Conservation (phyloP, 2,329 filamentous ascomycete species). For the Fusarium sp. region DNA sequence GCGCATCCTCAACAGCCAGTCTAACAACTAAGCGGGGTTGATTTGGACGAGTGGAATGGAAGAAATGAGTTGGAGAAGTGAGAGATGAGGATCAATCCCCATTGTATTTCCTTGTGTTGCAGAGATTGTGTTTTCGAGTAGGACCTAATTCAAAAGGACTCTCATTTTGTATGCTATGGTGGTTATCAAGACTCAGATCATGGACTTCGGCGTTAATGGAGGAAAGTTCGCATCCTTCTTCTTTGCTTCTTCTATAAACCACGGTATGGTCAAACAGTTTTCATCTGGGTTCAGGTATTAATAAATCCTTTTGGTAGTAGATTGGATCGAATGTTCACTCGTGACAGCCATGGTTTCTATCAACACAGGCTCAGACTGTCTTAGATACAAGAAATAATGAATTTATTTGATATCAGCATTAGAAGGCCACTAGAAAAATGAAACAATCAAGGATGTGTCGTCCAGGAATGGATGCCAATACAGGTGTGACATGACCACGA, state of each 20-base stretch:
- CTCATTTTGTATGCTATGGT: conserved; percentile 12
- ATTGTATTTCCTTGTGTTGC: not conserved
- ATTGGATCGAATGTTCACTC: not conserved
- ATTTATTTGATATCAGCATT: conserved; percentile 74
- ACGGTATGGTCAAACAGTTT: not conserved
- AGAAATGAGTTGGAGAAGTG: not conserved
- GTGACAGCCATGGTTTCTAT: not conserved
- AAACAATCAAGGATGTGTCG: conserved; percentile 54
- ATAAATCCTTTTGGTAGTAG: not conserved
- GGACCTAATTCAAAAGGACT: conserved; percentile 10
- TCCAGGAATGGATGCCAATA: conserved; percentile 51
- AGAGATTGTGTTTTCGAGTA: conserved; percentile 17
- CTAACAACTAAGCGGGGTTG: conserved; percentile 78
- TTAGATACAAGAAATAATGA: conserved; percentile 52
- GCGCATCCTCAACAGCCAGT: conserved; percentile 95
- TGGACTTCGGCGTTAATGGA: conserved; percentile 22
- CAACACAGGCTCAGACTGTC: not conserved
- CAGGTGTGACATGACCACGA: conserved; percentile 42
- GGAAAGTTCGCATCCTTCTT: not conserved
- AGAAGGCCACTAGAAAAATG: conserved; percentile 73
- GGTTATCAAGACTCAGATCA: not conserved
- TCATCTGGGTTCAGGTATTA: conserved; percentile 2
- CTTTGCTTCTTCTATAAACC: conserved; percentile 16
- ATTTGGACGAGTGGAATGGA: not conserved
- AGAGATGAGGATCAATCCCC: not conserved